Conservation (phyloP, 345 rosid genomes). For the Adansonia digitata region DNA sequence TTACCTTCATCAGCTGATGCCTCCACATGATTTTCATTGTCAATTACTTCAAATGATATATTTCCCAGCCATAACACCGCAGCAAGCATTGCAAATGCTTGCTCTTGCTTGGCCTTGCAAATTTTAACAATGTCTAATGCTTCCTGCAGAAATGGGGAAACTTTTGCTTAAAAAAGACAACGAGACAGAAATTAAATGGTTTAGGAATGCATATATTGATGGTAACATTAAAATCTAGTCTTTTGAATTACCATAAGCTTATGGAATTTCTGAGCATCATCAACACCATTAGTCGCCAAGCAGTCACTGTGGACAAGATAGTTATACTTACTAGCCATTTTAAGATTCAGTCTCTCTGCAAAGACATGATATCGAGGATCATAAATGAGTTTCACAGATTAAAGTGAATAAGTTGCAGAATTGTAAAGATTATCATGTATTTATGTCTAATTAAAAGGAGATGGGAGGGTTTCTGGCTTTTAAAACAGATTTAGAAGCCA, state of each 20-base stretch:
- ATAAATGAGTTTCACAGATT: background rate
- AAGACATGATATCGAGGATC: slow-evolving; percentile 11
- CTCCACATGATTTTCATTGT: slow-evolving; percentile 81
- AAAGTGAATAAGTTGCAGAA: background rate
- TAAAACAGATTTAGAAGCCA: background rate
- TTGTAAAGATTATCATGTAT: background rate
- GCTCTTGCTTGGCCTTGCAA: slow-evolving; percentile 68
- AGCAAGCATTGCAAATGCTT: slow-evolving; percentile 73
- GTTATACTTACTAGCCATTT: slow-evolving; percentile 65
- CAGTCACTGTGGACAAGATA: slow-evolving; percentile 89
- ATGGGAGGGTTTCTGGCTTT: background rate
- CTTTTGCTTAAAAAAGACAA: background rate
- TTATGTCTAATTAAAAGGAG: background rate
- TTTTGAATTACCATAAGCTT: slow-evolving; percentile 57
- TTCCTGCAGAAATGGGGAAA: slow-evolving; percentile 45
- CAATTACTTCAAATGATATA: slow-evolving; percentile 64
- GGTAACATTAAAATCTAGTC: background rate
- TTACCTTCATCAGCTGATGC: slow-evolving; percentile 79
- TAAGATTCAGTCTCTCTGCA: slow-evolving; percentile 80
- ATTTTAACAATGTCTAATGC: slow-evolving; percentile 70
- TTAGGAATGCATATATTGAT: slow-evolving; percentile 2
- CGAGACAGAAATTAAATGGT: background rate
- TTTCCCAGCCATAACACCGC: slow-evolving; percentile 91
- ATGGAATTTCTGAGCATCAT: slow-evolving; percentile 67
- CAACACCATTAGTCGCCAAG: slow-evolving; percentile 61